A percentile compares a stretch with the other conserved stretches of the same genome.
Evolutionary conservation across 371 early-diverging fungal species (phyloP).

Genomic region (Mortierella sp.): DNA sequence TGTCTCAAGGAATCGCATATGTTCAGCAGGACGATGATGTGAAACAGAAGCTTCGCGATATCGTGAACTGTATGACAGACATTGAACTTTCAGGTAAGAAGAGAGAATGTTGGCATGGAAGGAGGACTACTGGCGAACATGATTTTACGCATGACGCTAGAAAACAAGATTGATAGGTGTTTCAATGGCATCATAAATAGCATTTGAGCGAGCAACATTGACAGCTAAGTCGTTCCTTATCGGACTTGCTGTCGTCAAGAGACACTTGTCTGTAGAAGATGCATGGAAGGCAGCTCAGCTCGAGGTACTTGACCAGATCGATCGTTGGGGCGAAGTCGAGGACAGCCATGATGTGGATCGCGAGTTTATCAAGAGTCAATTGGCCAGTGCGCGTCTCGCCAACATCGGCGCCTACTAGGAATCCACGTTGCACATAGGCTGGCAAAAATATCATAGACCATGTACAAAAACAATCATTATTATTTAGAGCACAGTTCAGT

Average conservation of each 20-base stretch:
- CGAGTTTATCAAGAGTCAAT: slow-evolving; percentile 50
- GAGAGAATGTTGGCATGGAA: neutral
- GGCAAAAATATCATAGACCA: no score
- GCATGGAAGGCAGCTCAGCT: slow-evolving; percentile 87
- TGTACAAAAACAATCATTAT: no score
- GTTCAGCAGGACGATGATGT: slow-evolving; percentile 75
- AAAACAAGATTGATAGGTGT: neutral
- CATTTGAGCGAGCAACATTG: slow-evolving; percentile 91
- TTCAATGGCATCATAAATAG: slow-evolving; percentile 40
- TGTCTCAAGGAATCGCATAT: slow-evolving; percentile 79
- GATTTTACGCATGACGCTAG: neutral
- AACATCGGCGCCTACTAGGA: slow-evolving; percentile 34
- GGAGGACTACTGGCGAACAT: neutral
- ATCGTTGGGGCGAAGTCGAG: slow-evolving; percentile 94
- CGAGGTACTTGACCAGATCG: slow-evolving; percentile 89
- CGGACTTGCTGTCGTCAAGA: slow-evolving; percentile 83
- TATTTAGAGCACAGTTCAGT: no score
- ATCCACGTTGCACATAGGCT: neutral
- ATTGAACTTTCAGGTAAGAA: slow-evolving; percentile 42
- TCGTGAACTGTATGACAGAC: slow-evolving; percentile 64
- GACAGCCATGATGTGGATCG: slow-evolving; percentile 68
- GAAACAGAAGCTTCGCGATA: slow-evolving; percentile 62
- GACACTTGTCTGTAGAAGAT: slow-evolving; percentile 78
- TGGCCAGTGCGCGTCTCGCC: slow-evolving; percentile 47
- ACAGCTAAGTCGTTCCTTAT: slow-evolving; percentile 92